Evolutionary conservation across 2,329 filamentous ascomycete genomes (phyloP).

Genomic region (Penicillium sp.): DNA sequence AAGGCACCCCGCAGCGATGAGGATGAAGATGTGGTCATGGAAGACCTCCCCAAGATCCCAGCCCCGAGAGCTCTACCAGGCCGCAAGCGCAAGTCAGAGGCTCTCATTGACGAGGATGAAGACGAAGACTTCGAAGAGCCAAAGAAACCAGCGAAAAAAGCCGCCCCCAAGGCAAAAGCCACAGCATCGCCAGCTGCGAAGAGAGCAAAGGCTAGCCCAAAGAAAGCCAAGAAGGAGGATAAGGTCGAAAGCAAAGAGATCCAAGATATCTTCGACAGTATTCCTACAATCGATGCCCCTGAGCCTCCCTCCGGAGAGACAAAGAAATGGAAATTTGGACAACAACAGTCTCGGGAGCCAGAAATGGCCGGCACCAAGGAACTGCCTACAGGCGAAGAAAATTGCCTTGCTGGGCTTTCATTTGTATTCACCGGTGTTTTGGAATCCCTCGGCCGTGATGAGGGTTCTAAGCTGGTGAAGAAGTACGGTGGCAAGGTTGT

Average conservation of each 20-base stretch:
- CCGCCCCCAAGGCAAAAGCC: slow-evolving; percentile 37
- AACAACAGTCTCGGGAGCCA: slow-evolving; percentile 62
- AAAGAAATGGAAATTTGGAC: slow-evolving; percentile 79
- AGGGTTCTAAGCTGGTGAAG: slow-evolving; percentile 84
- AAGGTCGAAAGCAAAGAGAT: slow-evolving; percentile 70
- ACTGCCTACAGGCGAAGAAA: slow-evolving; percentile 79
- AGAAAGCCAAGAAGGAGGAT: slow-evolving; percentile 58
- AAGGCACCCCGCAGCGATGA: slow-evolving; percentile 29
- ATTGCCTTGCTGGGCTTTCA: slow-evolving; percentile 83
- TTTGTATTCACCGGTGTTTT: slow-evolving; percentile 96
- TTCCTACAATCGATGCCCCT: slow-evolving; percentile 79
- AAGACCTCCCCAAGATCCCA: slow-evolving; percentile 47
- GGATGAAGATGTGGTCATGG: slow-evolving; percentile 56
- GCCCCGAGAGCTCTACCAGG: slow-evolving; percentile 44
- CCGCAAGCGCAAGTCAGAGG: slow-evolving; percentile 62
- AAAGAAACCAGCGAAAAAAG: slow-evolving; percentile 59
- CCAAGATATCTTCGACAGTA: slow-evolving; percentile 83
- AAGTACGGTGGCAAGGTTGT: slow-evolving; percentile 92
- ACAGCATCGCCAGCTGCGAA: slow-evolving; percentile 35
- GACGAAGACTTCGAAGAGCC: slow-evolving; percentile 54
- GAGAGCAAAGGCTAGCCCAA: slow-evolving; percentile 59
- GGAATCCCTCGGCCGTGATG: slow-evolving; percentile 76
- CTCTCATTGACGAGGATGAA: slow-evolving; percentile 53
- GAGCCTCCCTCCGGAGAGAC: slow-evolving; percentile 73
- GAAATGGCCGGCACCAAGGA: slow-evolving; percentile 66